phyloP scores from a whole-genome alignment of 805 yeast genomes.

The Candida maesae region DNA sequence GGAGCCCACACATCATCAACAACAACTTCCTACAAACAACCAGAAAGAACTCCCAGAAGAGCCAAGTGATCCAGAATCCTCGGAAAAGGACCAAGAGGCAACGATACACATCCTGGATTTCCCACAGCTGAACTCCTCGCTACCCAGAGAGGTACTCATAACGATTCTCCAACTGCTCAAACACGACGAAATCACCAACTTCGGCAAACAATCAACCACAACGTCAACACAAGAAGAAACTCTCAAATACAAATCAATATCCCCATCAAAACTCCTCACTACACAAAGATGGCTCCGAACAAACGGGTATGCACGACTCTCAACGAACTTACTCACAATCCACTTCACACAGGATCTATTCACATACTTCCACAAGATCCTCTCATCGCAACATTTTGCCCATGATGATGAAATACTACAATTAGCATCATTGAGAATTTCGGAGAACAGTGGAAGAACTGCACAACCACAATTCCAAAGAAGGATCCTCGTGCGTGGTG shows the following conservation, averaged over 20 bases:
- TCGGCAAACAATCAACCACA: slow-evolving; percentile 27
- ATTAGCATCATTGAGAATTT: slow-evolving; percentile 58
- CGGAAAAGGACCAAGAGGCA: slow-evolving; percentile 18
- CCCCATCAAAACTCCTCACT: slow-evolving; percentile 20
- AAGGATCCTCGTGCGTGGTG: slow-evolving; percentile 44
- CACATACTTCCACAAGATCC: slow-evolving; percentile 44
- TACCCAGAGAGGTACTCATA: slow-evolving; percentile 44
- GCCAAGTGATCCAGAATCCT: slow-evolving; percentile 12
- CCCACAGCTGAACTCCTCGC: slow-evolving; percentile 44
- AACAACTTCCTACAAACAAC: not conserved
- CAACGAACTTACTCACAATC: slow-evolving; percentile 29
- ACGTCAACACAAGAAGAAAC: slow-evolving; percentile 17
- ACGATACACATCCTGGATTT: slow-evolving; percentile 56
- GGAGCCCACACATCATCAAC: too few relatives aligned
- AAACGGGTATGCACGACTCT: slow-evolving; percentile 33
- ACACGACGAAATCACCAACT: slow-evolving; percentile 50
- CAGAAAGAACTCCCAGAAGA: slow-evolving; percentile 1
- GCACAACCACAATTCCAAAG: slow-evolving; percentile 74
- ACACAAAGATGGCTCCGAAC: slow-evolving; percentile 43
- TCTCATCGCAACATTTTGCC: slow-evolving; percentile 40
- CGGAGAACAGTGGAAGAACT: slow-evolving; percentile 81
- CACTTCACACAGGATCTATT: slow-evolving; percentile 37
- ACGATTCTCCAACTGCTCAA: slow-evolving; percentile 45
- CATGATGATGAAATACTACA: slow-evolving; percentile 41
- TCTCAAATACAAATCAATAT: slow-evolving; percentile 35